Evolutionary conservation across 345 rosid species (phyloP).

Genomic region (Angophora floribunda): DNA sequence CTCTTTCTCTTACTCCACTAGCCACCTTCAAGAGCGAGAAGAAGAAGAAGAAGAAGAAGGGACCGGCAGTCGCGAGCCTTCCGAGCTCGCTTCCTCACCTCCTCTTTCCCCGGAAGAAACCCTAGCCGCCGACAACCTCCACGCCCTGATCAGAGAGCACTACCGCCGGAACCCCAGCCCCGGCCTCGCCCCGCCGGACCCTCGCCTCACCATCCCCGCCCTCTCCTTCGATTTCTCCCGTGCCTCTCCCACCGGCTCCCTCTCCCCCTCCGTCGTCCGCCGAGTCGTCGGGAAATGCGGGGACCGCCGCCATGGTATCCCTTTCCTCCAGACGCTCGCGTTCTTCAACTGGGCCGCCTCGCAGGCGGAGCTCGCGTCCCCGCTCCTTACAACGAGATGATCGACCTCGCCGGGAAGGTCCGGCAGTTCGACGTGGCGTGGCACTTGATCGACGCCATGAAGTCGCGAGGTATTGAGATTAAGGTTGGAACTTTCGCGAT

Average conservation of each 20-base stretch:
- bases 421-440: slow-evolving; percentile 72
- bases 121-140: slow-evolving; percentile 35
- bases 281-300: slow-evolving; percentile 59
- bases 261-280: slow-evolving; percentile 42
- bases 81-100: background rate
- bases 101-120: slow-evolving; percentile 39
- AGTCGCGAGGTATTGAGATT: slow-evolving; percentile 42
- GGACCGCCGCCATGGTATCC: slow-evolving; percentile 71
- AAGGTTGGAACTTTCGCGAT: slow-evolving; percentile 51
- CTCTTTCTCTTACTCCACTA: slow-evolving; percentile 12
- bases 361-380: slow-evolving; percentile 26
- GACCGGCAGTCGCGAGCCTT: background rate
- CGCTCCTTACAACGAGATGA: slow-evolving; percentile 75
- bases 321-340: slow-evolving; percentile 51
- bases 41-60: background rate
- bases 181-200: slow-evolving; percentile 16
- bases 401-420: slow-evolving; percentile 75
- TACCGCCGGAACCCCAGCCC: slow-evolving; percentile 62
- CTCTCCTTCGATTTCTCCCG: slow-evolving; percentile 62
- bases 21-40: background rate
- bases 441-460: slow-evolving; percentile 68
- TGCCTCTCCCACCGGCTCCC: slow-evolving; percentile 8
- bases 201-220: slow-evolving; percentile 40
- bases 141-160: slow-evolving; percentile 69
- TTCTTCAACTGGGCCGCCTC: slow-evolving; percentile 86